Base-by-base conservation (phyloP, 2,329 filamentous ascomycete species). In the Aphanoascus verrucosus region DNA sequence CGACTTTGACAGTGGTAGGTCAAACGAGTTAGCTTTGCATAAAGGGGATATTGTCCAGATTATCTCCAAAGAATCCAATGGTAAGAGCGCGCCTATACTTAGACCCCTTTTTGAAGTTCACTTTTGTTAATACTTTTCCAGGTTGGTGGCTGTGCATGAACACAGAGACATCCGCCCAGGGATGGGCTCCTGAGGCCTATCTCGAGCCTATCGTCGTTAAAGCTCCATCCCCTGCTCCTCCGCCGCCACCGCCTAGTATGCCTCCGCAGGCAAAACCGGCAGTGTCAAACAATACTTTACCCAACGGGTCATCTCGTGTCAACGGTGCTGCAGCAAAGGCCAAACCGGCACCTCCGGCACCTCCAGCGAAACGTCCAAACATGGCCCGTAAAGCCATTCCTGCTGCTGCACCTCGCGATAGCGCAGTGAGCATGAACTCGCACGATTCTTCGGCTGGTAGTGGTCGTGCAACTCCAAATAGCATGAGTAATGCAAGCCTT, bases 91-190 rank as follows among this genome's bases (percentile, higher is more conserved):
- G 14, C 31, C 19, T 17, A 12, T 34, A 34, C 41, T 20, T 40
- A 7, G 15, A 28, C 20, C 35, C 28, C 34, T 45, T 35, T 49
- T 28, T 43, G 42, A 49, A 17, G 38, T 35, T n/a, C 12, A 40
- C 49, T 44, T 7, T 44, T 52, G 61, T 68, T 69, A 56, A 72
- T 54, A 17, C n/a, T 14, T 41, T 38, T 5, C 19, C 61, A 95
- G 91, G 93, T 51, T 98, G 93, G 93, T 97, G 91, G 91, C 77
- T 97, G 45, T 93, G 85, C 58, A 91, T 88, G 74, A 86, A 84
- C 57, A 71, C 73, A 47, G 73, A 81, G 62, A 76, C 76, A 45
- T 76, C 77, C 60, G 80, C 81, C n/a, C 88, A 93, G 69, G 93
- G 89, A 49, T 98, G 93, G 93, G 82, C 93, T 2, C 93, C 93